Conservation (phyloP, 768 basidiomycete species). For the Cubamyces sp. region DNA sequence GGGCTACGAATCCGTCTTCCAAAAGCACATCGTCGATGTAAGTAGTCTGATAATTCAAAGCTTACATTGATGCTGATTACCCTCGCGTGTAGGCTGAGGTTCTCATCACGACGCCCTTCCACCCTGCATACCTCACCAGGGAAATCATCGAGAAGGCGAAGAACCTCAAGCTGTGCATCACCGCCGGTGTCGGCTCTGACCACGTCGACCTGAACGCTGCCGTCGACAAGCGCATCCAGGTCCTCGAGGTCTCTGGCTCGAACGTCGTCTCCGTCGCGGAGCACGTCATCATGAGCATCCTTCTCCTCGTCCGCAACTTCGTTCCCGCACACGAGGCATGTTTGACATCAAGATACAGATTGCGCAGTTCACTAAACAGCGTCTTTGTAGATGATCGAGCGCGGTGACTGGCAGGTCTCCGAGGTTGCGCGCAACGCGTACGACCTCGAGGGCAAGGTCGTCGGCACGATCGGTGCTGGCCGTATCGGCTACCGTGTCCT, state of each 20-base stretch:
- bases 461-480: constrained; percentile 85
- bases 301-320: constrained; percentile 90
- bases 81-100: constrained; percentile 63
- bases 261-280: constrained; percentile 93
- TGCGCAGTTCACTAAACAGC: neutral
- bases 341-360: neutral
- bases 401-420: constrained; percentile 87
- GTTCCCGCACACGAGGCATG: constrained; percentile 81
- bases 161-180: constrained; percentile 88
- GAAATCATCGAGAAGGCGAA: constrained; percentile 80
- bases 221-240: constrained; percentile 78
- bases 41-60: constrained; percentile 30
- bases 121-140: constrained; percentile 80
- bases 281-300: constrained; percentile 89
- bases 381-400: constrained; percentile 67
- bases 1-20: constrained; percentile 78
- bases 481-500: constrained; percentile 88
- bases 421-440: constrained; percentile 81
- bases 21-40: constrained; percentile 82
- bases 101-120: constrained; percentile 84
- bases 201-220: constrained; percentile 90
- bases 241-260: constrained; percentile 72
- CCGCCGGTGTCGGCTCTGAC: constrained; percentile 90
- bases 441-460: constrained; percentile 89
- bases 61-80: neutral